phyloP scores from a whole-genome alignment of 1,284 basidiomycete species.

The Earliella scabrosa region DNA sequence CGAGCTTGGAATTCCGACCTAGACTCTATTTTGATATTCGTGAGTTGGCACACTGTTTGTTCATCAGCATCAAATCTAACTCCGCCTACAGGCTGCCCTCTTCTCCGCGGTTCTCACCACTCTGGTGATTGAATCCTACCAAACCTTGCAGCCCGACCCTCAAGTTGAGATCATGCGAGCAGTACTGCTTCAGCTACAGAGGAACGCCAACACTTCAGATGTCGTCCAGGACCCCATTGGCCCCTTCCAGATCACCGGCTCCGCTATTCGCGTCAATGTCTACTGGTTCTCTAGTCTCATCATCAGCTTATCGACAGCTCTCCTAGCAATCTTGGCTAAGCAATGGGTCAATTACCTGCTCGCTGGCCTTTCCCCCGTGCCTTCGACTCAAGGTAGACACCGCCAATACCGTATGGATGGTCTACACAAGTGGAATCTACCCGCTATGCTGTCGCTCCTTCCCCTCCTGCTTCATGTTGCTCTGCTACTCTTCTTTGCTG shows the following conservation, averaged over 20 bases:
- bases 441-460: conserved; percentile 7
- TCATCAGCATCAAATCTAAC: neutral
- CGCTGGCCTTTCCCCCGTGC: conserved; percentile 8
- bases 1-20: conserved; percentile 13
- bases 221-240: neutral
- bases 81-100: conserved; percentile 28
- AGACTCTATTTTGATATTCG: conserved; percentile 16
- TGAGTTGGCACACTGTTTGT: neutral
- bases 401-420: conserved; percentile 16
- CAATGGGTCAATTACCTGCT: conserved; percentile 17
- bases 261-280: conserved; percentile 16
- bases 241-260: conserved; percentile 5
- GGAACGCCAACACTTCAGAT: neutral
- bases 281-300: conserved; percentile 23
- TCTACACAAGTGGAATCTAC: conserved; percentile 12
- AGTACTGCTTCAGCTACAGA: conserved; percentile 19
- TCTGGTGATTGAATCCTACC: conserved; percentile 30
- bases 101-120: conserved; percentile 34
- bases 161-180: conserved; percentile 23
- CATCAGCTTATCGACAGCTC: conserved; percentile 14
- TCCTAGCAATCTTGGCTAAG: conserved; percentile 16
- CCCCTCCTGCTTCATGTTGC: conserved; percentile 19
- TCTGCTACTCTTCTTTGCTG: conserved; percentile 19
- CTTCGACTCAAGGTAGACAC: conserved; percentile 1
- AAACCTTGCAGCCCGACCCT: conserved; percentile 23